phyloP scores from a whole-genome alignment of 805 yeast genomes.

The Spathaspora passalidarum region DNA sequence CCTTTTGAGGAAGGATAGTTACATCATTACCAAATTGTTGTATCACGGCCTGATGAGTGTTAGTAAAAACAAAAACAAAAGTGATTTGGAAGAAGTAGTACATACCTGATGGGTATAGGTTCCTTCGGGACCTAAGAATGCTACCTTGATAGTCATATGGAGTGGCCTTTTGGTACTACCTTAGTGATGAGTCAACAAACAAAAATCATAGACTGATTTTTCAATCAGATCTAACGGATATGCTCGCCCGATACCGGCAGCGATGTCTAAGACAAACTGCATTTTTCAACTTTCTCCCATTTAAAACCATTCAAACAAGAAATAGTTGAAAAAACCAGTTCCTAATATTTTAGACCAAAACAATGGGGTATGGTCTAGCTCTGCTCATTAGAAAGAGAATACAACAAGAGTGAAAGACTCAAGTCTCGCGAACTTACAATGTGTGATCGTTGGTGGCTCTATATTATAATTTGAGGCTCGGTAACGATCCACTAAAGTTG shows the following conservation, averaged over 20 bases:
- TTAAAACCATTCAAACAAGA: not conserved
- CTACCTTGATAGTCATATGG: conserved; percentile 41
- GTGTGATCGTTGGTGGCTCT: conserved; percentile 48
- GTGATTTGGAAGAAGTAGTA: conserved; percentile 4
- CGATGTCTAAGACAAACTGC: not conserved
- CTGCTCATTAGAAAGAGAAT: no score
- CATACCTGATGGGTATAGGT: conserved; percentile 87
- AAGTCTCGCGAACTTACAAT: conserved; percentile 12
- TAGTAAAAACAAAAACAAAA: not conserved
- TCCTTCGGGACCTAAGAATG: conserved; percentile 86
- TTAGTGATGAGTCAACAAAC: not conserved
- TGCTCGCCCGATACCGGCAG: not conserved
- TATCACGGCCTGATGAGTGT: conserved; percentile 34
- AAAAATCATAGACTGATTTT: not conserved
- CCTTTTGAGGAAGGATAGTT: conserved; percentile 33
- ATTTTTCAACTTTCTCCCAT: not conserved
- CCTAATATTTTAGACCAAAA: no score
- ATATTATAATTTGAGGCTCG: conserved; percentile 23
- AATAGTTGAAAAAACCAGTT: not conserved
- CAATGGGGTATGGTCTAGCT: no score
- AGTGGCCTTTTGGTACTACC: not conserved
- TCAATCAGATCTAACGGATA: not conserved
- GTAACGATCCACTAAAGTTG: conserved; percentile 10
- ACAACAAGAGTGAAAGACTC: no score
- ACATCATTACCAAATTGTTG: conserved; percentile 49